Base-by-base conservation (phyloP, 441 rosid species). In the Adansonia grandidieri region DNA sequence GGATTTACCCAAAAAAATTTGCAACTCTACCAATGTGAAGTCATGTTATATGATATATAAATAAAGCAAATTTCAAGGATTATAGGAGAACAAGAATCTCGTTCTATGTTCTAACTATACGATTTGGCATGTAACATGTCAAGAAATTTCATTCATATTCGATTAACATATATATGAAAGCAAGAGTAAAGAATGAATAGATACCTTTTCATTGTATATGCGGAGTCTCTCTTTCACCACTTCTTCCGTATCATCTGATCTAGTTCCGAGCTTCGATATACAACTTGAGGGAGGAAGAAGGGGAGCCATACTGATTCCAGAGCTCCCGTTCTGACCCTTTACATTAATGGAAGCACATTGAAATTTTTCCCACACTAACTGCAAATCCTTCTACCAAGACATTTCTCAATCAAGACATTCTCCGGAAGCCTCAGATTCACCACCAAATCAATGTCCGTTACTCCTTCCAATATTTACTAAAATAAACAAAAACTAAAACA, bases 311-410 rank as follows among this genome's bases (percentile, higher is more conserved):
- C 83, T 82, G 17, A 89, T 88, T 42, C 76, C 86, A 24, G 91
- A 92, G 15, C 50, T 85, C 50, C 93, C 92, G 76, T 87, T 81
- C 84, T 85, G 90, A 66, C 86, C 89, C 80, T 85, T 82, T 47
- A 83, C 81, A 80, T 87, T 78, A 32, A 91, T 88, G 74, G 81
- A 78, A 57, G 95, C 90, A 91, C 72, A 65, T 91, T 32, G 37
- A 32, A 32, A 32, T 32, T 32, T 32, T 32, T 32, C 37, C 37
- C 37, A 32, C 37, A 32, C 37, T 91, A 73, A 84, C 88, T 78
- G 78, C 93, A 91, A 13, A 84, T 84, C 83, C 91, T 91, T 82
- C 93, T 85, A 3, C 93, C 93, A 50, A 91, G 91, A 77, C 92
- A 89, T 76, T 91, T 91, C 37, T 87, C 92, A 63, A 88, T 75